These are phyloP conservation scores for Ophiostoma pallidulum DNA, from an alignment of 2,329 filamentous ascomycete species.

Conservation along the genomic window DNA sequence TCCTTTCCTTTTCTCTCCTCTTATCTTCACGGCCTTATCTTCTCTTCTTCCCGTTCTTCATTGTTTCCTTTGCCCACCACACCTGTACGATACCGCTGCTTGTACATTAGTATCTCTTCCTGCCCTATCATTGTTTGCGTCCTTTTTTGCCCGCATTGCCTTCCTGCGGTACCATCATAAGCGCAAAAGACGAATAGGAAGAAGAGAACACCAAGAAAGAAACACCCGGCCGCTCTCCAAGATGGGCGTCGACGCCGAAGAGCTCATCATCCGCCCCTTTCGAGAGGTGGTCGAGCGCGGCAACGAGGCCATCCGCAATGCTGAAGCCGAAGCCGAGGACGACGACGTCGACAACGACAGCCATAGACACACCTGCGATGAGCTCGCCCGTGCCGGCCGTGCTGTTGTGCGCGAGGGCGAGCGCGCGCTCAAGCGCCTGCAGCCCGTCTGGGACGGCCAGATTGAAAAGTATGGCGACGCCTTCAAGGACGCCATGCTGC, in stretches of 20 bases:
- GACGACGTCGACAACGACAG: constrained; percentile 17
- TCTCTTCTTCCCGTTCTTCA: too few species aligned
- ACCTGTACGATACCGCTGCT: too few species aligned
- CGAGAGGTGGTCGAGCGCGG: constrained; percentile 30
- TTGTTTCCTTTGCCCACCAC: too few species aligned
- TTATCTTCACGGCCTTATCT: too few species aligned
- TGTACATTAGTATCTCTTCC: too few species aligned
- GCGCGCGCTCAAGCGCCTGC: constrained; percentile 28
- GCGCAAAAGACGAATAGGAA: too few species aligned
- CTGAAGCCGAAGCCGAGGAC: constrained; percentile 20
- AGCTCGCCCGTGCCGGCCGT: constrained; percentile 26
- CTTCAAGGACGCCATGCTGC: constrained; percentile 27
- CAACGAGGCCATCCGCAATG: constrained; percentile 28
- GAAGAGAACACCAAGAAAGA: too few species aligned
- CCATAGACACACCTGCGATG: constrained; percentile 13
- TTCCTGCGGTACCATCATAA: too few species aligned
- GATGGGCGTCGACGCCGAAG: constrained; percentile 22
- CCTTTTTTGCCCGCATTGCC: not conserved
- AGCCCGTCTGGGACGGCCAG: constrained; percentile 30
- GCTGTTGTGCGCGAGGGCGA: constrained; percentile 25
- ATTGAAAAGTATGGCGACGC: constrained; percentile 28
- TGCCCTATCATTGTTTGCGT: too few species aligned
- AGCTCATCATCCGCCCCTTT: constrained; percentile 29
- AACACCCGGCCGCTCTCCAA: not conserved
- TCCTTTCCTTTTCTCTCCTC: too few species aligned